These are phyloP conservation scores for Bassia scoparia DNA, from an alignment of 148 eudicot species.

Conservation along the genomic window DNA sequence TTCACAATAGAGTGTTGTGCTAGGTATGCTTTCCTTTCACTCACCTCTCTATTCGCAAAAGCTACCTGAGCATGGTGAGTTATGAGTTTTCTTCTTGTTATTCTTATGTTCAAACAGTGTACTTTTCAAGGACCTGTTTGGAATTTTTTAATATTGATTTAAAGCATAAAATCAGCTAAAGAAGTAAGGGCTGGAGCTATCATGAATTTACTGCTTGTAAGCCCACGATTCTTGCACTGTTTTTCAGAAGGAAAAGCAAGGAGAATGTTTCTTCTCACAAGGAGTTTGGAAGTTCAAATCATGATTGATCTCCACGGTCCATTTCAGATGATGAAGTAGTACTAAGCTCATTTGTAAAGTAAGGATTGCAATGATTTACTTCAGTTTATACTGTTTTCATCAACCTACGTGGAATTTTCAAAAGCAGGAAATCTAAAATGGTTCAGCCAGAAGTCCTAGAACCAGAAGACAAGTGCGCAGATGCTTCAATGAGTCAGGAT, in stretches of 20 bases:
- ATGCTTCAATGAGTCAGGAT: conserved; percentile 13
- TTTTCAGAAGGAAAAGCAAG: conserved; percentile 43
- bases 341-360: conserved; percentile 51
- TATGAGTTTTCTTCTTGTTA: no score
- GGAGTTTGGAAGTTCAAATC: conserved; percentile 26
- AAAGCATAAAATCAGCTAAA: neutral
- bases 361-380: conserved; percentile 17
- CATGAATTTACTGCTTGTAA: neutral
- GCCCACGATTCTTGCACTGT: neutral
- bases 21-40: no score
- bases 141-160: neutral
- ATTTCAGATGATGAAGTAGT: conserved; percentile 54
- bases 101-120: no score
- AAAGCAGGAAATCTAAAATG: conserved; percentile 33
- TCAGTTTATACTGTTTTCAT: neutral
- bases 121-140: no score
- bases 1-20: no score
- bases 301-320: conserved; percentile 28
- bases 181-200: conserved; percentile 13
- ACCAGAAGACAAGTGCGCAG: conserved; percentile 24
- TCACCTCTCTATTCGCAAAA: no score
- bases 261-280: conserved; percentile 26
- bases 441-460: conserved; percentile 2
- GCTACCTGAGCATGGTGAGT: no score
- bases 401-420: neutral